Base-by-base conservation (phyloP, 106 monocot genomes). In the Dioscorea dumetorum region DNA sequence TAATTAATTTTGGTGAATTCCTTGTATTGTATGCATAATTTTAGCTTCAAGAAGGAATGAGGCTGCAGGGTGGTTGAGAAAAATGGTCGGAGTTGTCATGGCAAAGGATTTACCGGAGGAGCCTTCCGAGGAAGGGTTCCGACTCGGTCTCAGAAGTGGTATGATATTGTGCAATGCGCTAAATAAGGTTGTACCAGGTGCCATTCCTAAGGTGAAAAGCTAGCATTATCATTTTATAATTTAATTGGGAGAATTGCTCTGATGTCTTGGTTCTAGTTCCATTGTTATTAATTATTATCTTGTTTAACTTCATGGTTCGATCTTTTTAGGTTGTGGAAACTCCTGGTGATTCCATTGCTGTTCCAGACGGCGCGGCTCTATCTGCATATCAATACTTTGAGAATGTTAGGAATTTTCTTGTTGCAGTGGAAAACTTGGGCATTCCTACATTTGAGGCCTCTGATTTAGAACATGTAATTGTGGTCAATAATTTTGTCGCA, bases 331-430 rank as follows among this genome's bases (percentile, higher is more conserved):
- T 99, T 51, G 92, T 99, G 28, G 89, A 81, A 23, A 87, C 76
- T 65, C 80, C 86, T 17, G 87, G 72, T 33, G 87, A 92, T 70
- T 74, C 87, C 12, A 56, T 81, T 33, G 70, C 82, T 58, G 61
- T 87, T 33, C 87, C 88, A 0, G 97, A 99, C 77, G 84, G 89
- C 67, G 89, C 92, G 32, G 88, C 92, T 21, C 34, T 93, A 57
- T 84, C 89, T 8, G 97, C 97, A 17, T 99, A 84, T 70, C 97
- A 99, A 56, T 99, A 99, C 67, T 99, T 99, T 72, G 97, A 99
- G 83, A 99, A 99, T 69, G 81, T 99, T 8, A 82, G 97, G 52
- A 99, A 99, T 64, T 99, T 87, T 34, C 92, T 92, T 53, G 91
- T 87, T 62, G 89, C 88, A 10, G 75, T 82, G 22, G 84, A 90